phyloP scores from a whole-genome alignment of 2,329 filamentous ascomycete genomes.

The Salinomyces thailandicus region DNA sequence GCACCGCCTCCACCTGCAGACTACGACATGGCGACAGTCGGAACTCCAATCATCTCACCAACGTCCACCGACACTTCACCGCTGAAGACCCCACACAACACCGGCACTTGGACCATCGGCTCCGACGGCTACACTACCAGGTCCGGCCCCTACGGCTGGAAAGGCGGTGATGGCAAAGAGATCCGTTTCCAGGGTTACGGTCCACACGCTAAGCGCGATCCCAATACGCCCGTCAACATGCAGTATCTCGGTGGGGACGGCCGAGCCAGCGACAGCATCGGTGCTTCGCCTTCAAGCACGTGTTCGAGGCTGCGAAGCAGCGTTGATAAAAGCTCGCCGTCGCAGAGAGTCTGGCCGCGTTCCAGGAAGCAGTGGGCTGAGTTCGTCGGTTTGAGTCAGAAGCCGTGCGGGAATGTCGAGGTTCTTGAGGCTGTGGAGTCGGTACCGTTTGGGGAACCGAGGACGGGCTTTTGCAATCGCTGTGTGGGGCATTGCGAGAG shows the following conservation, averaged over 20 bases:
- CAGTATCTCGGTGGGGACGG: conserved; percentile 5
- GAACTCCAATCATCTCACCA: conserved; percentile 7
- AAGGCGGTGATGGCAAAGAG: conserved; percentile 26
- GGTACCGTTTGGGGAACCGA: conserved; percentile 7
- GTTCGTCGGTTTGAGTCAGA: conserved; percentile 7
- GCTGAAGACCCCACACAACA: conserved; percentile 6
- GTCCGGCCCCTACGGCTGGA: conserved; percentile 21
- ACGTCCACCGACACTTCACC: conserved; percentile 10
- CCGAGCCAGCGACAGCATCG: neutral
- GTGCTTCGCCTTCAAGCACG: neutral
- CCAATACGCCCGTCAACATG: conserved; percentile 17
- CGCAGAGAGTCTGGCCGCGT: conserved; percentile 12
- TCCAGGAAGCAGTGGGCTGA: conserved; percentile 20
- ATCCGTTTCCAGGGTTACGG: conserved; percentile 26
- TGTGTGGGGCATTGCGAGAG: too few relatives aligned
- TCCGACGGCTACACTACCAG: conserved; percentile 3
- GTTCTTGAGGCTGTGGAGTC: conserved; percentile 12
- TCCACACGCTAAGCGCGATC: conserved; percentile 22
- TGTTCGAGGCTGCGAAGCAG: neutral
- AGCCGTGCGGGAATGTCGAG: conserved; percentile 16
- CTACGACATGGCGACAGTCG: neutral
- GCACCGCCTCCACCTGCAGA: neutral
- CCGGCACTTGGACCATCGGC: conserved; percentile 14
- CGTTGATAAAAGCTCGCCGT: conserved; percentile 4
- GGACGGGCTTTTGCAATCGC: conserved; percentile 3